Conservation (phyloP, 345 rosid genomes). For the Populus deltoides region DNA sequence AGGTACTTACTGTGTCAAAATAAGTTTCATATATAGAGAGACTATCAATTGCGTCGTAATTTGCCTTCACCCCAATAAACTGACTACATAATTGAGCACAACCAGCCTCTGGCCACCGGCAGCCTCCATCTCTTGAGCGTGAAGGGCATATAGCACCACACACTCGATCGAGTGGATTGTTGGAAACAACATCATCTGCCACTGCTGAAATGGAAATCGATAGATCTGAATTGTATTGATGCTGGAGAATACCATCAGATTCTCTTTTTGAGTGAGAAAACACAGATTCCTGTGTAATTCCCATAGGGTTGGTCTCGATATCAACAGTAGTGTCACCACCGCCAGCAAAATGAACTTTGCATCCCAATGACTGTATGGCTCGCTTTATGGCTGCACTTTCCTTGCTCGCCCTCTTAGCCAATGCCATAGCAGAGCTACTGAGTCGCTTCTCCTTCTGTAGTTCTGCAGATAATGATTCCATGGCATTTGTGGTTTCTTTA, state of each 20-base stretch:
- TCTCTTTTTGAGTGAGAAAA: slow-evolving; percentile 34
- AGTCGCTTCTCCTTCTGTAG: slow-evolving; percentile 59
- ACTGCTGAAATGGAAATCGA: slow-evolving; percentile 58
- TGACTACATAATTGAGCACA: slow-evolving; percentile 85
- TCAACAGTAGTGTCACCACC: slow-evolving; percentile 58
- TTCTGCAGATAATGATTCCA: slow-evolving; percentile 59
- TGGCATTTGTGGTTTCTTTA: slow-evolving; percentile 36
- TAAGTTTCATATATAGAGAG: slow-evolving; percentile 74
- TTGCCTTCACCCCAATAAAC: slow-evolving; percentile 73
- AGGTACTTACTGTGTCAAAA: slow-evolving; percentile 53
- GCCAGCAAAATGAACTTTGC: slow-evolving; percentile 69
- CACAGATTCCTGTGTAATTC: slow-evolving; percentile 24
- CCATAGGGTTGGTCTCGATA: slow-evolving; percentile 40
- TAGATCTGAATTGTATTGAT: slow-evolving; percentile 50
- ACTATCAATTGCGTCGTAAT: slow-evolving; percentile 81
- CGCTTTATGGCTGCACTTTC: slow-evolving; percentile 64
- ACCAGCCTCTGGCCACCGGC: slow-evolving; percentile 88
- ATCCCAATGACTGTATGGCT: slow-evolving; percentile 82
- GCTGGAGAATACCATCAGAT: slow-evolving; percentile 23
- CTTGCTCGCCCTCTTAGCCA: slow-evolving; percentile 66
- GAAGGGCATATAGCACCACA: slow-evolving; percentile 71
- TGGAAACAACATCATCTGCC: slow-evolving; percentile 44
- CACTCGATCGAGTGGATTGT: slow-evolving; percentile 35
- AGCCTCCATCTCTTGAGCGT: slow-evolving; percentile 66
- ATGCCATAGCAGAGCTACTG: slow-evolving; percentile 54